phyloP scores from a whole-genome alignment of 2,329 filamentous ascomycete genomes.

The Magnaporthiopsis rhizophila region DNA sequence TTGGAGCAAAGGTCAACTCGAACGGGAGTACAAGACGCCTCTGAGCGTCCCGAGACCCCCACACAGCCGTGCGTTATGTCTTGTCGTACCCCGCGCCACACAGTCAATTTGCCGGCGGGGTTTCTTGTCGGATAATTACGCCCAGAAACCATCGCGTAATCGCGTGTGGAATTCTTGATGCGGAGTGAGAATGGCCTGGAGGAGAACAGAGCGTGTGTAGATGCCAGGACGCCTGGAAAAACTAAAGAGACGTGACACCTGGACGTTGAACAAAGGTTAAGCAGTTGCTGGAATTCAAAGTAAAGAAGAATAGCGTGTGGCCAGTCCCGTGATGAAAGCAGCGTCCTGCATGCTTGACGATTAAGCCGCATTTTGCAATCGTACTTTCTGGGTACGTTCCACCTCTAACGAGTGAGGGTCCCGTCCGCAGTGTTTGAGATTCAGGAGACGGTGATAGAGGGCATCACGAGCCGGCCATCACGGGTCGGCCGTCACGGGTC shows the following conservation, averaged over 20 bases:
- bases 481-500: too few relatives aligned
- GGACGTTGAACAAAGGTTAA: too few relatives aligned
- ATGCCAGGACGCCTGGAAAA: background rate
- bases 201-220: background rate
- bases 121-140: background rate
- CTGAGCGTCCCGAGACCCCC: background rate
- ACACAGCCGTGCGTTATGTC: background rate
- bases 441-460: background rate
- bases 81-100: background rate
- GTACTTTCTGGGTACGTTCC: background rate
- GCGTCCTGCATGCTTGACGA: too few relatives aligned
- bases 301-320: too few relatives aligned
- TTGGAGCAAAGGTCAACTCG: background rate
- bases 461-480: too few relatives aligned
- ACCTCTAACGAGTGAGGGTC: background rate
- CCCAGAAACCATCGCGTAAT: background rate
- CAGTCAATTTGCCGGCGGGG: too few relatives aligned
- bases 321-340: too few relatives aligned
- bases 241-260: too few relatives aligned
- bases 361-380: background rate
- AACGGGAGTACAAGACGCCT: background rate
- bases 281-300: too few relatives aligned
- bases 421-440: background rate
- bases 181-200: background rate
- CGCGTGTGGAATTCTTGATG: background rate